Percentiles rank a stretch among this genome's conserved stretches.
Conservation (phyloP, 352 stramenopile genomes). For the Elongisporangium anandrum region DNA sequence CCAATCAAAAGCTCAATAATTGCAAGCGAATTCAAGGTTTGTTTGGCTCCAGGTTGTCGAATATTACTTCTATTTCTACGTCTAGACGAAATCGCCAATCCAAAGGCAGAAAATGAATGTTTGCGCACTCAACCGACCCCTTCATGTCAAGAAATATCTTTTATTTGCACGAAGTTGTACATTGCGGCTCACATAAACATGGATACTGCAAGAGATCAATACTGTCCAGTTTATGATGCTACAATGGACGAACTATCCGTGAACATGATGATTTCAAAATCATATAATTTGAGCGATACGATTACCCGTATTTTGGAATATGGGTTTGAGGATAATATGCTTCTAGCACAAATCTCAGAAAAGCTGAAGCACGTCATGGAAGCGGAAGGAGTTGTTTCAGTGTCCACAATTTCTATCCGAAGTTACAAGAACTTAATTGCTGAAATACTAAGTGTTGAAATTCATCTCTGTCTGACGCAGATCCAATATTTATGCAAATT, state of each 20-base stretch:
- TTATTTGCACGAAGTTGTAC: slow-evolving; percentile 20
- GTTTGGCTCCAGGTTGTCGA: not conserved
- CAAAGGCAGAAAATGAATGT: slow-evolving; percentile 12
- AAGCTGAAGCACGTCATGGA: not conserved
- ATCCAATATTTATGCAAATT: not conserved
- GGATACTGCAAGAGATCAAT: not conserved
- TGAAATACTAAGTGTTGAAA: slow-evolving; percentile 1
- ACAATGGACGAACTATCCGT: not conserved
- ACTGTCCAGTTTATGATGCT: not conserved
- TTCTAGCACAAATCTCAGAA: not conserved
- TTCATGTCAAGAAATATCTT: slow-evolving; percentile 21
- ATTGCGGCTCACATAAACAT: slow-evolving; percentile 11
- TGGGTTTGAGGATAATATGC: not conserved
- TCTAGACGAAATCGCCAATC: slow-evolving; percentile 17
- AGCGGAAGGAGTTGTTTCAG: not conserved
- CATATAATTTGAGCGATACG: not conserved
- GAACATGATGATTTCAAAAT: not conserved
- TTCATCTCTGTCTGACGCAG: not conserved
- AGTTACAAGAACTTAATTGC: not conserved
- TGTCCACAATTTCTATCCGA: not conserved
- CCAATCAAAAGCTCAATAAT: not conserved
- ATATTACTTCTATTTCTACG: not conserved
- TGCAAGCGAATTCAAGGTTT: not conserved
- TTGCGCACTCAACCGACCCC: slow-evolving; percentile 10
- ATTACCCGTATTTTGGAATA: not conserved